Conservation (phyloP, 352 stramenopile genomes). For the Globisporangium spiculum region DNA sequence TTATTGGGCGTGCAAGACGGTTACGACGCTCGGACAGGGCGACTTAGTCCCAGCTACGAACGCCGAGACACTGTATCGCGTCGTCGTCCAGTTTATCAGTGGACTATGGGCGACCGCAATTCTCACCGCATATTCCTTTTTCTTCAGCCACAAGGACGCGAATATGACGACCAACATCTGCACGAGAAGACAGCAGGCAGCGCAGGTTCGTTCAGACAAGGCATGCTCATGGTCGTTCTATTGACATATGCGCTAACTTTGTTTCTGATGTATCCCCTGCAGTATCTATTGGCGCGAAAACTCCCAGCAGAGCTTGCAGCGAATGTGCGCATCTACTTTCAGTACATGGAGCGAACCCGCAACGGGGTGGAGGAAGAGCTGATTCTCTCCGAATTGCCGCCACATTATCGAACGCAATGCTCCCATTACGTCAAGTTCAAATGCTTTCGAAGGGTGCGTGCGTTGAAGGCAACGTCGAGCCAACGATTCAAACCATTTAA, state of each 20-base stretch:
- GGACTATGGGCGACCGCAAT: slow-evolving; percentile 70
- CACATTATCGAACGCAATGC: slow-evolving; percentile 51
- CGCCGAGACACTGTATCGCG: slow-evolving; percentile 52
- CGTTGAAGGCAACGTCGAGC: background rate
- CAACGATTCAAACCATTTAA: background rate
- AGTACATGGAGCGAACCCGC: slow-evolving; percentile 72
- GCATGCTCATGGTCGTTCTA: background rate
- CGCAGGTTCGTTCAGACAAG: slow-evolving; percentile 22
- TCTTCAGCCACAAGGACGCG: slow-evolving; percentile 63
- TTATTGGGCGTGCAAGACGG: slow-evolving; percentile 73
- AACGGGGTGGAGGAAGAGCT: slow-evolving; percentile 52
- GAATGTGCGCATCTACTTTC: slow-evolving; percentile 53
- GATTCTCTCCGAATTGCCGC: slow-evolving; percentile 39
- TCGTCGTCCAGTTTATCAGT: slow-evolving; percentile 57
- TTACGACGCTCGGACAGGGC: slow-evolving; percentile 67
- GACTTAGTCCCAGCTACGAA: slow-evolving; percentile 59
- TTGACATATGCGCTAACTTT: background rate
- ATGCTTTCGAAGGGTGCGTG: slow-evolving; percentile 28
- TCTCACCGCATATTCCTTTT: slow-evolving; percentile 68
- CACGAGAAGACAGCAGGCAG: slow-evolving; percentile 56
- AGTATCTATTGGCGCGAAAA: slow-evolving; percentile 50
- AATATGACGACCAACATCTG: slow-evolving; percentile 60
- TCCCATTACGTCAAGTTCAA: slow-evolving; percentile 54
- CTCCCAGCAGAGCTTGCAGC: slow-evolving; percentile 25
- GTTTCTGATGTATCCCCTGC: background rate